A percentile compares a stretch with the other conserved stretches of the same genome.
Conservation (phyloP, 257 asterid genomes). For the Ehretia macrophylla region DNA sequence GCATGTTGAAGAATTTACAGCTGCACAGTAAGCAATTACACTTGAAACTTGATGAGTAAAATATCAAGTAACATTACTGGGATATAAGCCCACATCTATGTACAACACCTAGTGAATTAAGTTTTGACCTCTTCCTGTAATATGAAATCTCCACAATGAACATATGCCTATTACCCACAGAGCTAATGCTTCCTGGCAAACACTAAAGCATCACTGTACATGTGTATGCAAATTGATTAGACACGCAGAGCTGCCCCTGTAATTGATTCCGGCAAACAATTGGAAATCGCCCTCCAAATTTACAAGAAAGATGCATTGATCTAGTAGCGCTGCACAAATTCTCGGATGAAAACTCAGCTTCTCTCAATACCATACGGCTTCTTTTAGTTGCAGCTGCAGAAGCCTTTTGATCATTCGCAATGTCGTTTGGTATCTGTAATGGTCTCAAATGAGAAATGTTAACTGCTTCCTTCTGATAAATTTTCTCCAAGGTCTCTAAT, state of each 20-base stretch:
- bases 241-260: conserved; percentile 39
- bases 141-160: neutral
- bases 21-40: too few relatives aligned
- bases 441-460: conserved; percentile 25
- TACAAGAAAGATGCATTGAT: conserved; percentile 32
- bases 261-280: conserved; percentile 37
- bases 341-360: conserved; percentile 36
- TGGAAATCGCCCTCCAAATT: conserved; percentile 33
- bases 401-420: conserved; percentile 41
- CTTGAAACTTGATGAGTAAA: too few relatives aligned
- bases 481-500: conserved; percentile 37
- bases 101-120: conserved; percentile 10
- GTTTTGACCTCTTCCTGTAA: neutral
- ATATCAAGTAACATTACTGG: too few relatives aligned
- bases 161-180: neutral
- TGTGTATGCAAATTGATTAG: conserved; percentile 36
- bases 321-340: conserved; percentile 31
- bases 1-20: too few relatives aligned
- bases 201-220: conserved; percentile 41
- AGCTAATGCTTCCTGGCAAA: conserved; percentile 5
- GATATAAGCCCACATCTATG: neutral
- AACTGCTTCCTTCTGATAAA: conserved; percentile 37
- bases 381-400: conserved; percentile 23
- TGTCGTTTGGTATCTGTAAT: conserved; percentile 50
- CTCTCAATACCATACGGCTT: conserved; percentile 43